Base-by-base conservation (phyloP, 441 rosid species). In the Sinapis alba region DNA sequence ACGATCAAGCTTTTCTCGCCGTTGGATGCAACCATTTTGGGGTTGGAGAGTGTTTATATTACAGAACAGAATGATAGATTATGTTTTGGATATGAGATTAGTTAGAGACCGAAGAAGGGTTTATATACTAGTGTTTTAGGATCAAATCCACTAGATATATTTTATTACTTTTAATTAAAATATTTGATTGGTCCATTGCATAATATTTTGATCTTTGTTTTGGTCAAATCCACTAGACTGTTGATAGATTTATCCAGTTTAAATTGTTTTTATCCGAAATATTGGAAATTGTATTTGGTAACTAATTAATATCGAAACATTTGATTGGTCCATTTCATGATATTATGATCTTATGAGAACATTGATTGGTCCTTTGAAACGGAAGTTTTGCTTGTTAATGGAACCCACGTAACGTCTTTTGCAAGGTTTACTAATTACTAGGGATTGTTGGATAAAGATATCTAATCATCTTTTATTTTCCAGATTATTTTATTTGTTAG, bases 1-100 rank as follows among this genome's bases (percentile, higher is more conserved):
- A 92, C 91, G 83, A 92, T 88, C 57, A 87, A 81, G 28, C 85
- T 79, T 32, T 80, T 76, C 71, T 67, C 73, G 34, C 86, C 84
- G 70, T 71, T 76, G 30, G 79, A 18, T 64, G 76, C 27, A 11
- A 85, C 86, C 97, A 86, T 92, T 72, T 67, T 8, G 12, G 20
- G 8, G 32, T 69, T 16, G 41, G 27, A 43, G 74, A 9, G 34
- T 34, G 9, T 21, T 23, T 43, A 43, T 1, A 43, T 43, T 13
- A 43, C n/a, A n/a, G 7, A 7, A n/a, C 7, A 12, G 74, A 38
- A 19, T 7, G 12, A 23, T 7, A 11, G 26, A 51, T 21, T 32
- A 27, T 15, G 8, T 20, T 66, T 57, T 21, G 34, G 53, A 68
- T 23, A 18, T 62, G 59, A 13, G 27, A 70, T 7, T 8, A 0